Percentiles rank a stretch among this genome's conserved stretches.
Conservation (phyloP, 1,139 yeast genomes). For the Yueomyces sp. region DNA sequence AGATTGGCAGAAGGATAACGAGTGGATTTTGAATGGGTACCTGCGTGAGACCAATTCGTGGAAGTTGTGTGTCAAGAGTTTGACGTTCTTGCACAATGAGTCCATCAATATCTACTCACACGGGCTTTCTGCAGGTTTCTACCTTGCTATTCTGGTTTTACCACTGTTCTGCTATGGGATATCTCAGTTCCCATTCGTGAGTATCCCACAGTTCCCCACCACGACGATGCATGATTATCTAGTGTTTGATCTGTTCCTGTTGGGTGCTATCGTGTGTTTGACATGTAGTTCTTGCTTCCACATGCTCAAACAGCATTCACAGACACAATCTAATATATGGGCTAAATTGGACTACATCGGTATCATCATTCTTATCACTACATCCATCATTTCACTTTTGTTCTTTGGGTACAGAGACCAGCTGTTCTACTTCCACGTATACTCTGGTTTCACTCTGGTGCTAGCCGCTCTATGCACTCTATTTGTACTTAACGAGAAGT, state of each 20-base stretch:
- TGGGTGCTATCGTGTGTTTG: slow-evolving; percentile 48
- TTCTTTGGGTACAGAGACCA: slow-evolving; percentile 55
- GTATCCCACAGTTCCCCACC: slow-evolving; percentile 33
- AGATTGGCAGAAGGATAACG: slow-evolving; percentile 82
- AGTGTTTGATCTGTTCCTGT: slow-evolving; percentile 32
- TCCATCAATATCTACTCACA: slow-evolving; percentile 76
- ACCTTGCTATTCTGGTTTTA: slow-evolving; percentile 21
- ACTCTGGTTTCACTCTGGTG: slow-evolving; percentile 36
- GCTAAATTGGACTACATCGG: slow-evolving; percentile 79
- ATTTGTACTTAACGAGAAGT: slow-evolving; percentile 54
- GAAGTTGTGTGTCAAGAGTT: slow-evolving; percentile 37
- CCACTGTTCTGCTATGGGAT: slow-evolving; percentile 17
- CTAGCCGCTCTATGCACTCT: slow-evolving; percentile 54
- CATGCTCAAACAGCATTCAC: slow-evolving; percentile 66
- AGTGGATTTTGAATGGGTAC: slow-evolving; percentile 61
- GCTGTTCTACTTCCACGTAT: slow-evolving; percentile 30
- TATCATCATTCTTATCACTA: slow-evolving; percentile 62
- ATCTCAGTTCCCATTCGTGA: slow-evolving; percentile 8
- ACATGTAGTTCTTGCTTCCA: slow-evolving; percentile 71
- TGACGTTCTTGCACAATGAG: slow-evolving; percentile 71
- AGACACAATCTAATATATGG: slow-evolving; percentile 42
- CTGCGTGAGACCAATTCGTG: slow-evolving; percentile 56
- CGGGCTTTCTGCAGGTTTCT: slow-evolving; percentile 47
- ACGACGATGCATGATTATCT: slow-evolving; percentile 34
- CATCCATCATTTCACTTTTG: slow-evolving; percentile 62